Base-by-base conservation (phyloP, 2,329 filamentous ascomycete genomes). In the Mycosphaerella arachidis region DNA sequence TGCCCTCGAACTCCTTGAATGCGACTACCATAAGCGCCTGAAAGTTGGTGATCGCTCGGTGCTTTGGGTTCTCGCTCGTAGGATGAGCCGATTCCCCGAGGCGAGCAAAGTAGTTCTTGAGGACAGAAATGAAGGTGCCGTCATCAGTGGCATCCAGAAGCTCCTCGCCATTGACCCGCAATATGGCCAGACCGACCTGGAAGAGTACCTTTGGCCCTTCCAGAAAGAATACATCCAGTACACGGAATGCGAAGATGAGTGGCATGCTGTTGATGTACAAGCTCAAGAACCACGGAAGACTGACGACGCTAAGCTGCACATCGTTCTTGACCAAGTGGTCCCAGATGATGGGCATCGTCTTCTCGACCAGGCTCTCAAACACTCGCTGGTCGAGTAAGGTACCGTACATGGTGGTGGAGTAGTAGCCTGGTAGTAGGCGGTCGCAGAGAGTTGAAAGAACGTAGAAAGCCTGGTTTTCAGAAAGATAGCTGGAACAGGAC, bases 211-310 rank as follows among this genome's bases (percentile, higher is more conserved):
- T 97, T 16, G 94, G 93, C 0, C 94, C 94, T 76, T 99, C 94
- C 45, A 99, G 85, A 76, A 99, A 99, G 79, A 99, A 99, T 53
- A 99, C 93, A 70, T 99, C 94, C 63, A 99, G 77, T 53, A 99
- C 94, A 58, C 94, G 85, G 75, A 97, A 99, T 50, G 94, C 94
- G 76, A 97, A 99, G 1, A 97, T 92, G 16, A 99, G 81, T 4
- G 94, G 94, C 94, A 99, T 99, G 1, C 93, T 97, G 82, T 99
- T 99, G 81, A 99, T 95, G 77, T 97, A 99, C 18, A 99, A 82
- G 5, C 93, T 97, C 58, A 99, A 82, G 73, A 99, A 99, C 94
- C 94, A 99, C 3, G 94, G 94, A 48, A 99, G 82, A 9, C 93
- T 97, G 16, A 97, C 94, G 35, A 99, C 94, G 0, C 94, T 97